Conservation (phyloP, 2,329 filamentous ascomycete genomes). For the Fusarium aywerte region DNA sequence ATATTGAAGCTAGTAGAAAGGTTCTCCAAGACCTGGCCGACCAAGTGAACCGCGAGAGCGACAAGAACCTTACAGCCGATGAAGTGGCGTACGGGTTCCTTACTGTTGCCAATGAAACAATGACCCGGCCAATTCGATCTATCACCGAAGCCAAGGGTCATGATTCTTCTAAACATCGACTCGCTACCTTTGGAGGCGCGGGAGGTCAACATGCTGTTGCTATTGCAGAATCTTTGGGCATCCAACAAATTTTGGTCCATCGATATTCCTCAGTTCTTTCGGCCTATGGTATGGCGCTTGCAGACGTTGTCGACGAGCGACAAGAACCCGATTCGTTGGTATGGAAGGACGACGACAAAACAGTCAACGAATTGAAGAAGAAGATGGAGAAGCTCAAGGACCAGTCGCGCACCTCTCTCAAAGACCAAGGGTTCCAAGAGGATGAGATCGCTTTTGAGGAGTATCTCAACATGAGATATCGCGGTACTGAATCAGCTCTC, state of each 20-base stretch:
- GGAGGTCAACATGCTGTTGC: slow-evolving; percentile 94
- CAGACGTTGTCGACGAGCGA: slow-evolving; percentile 90
- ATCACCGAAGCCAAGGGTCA: slow-evolving; percentile 93
- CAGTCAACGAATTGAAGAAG: slow-evolving; percentile 69
- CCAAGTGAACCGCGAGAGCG: slow-evolving; percentile 80
- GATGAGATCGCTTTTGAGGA: slow-evolving; percentile 85
- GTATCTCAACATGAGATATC: slow-evolving; percentile 93
- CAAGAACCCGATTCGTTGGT: slow-evolving; percentile 79
- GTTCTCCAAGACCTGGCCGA: slow-evolving; percentile 80
- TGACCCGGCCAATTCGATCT: slow-evolving; percentile 89
- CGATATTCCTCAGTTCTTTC: slow-evolving; percentile 89
- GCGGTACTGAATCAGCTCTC: slow-evolving; percentile 88
- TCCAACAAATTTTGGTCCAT: slow-evolving; percentile 86
- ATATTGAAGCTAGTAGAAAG: slow-evolving; percentile 77
- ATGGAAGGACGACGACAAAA: slow-evolving; percentile 68
- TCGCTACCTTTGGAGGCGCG: slow-evolving; percentile 92
- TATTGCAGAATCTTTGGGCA: slow-evolving; percentile 85
- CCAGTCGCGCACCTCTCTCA: slow-evolving; percentile 74
- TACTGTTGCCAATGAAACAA: slow-evolving; percentile 89
- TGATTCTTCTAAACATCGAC: slow-evolving; percentile 87
- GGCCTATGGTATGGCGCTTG: slow-evolving; percentile 91
- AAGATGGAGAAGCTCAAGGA: slow-evolving; percentile 84
- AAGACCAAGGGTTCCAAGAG: slow-evolving; percentile 81
- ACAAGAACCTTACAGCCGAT: slow-evolving; percentile 77
- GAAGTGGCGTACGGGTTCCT: slow-evolving; percentile 91